Conservation (phyloP, 2,329 filamentous ascomycete genomes). For the Orbilia quercus region DNA sequence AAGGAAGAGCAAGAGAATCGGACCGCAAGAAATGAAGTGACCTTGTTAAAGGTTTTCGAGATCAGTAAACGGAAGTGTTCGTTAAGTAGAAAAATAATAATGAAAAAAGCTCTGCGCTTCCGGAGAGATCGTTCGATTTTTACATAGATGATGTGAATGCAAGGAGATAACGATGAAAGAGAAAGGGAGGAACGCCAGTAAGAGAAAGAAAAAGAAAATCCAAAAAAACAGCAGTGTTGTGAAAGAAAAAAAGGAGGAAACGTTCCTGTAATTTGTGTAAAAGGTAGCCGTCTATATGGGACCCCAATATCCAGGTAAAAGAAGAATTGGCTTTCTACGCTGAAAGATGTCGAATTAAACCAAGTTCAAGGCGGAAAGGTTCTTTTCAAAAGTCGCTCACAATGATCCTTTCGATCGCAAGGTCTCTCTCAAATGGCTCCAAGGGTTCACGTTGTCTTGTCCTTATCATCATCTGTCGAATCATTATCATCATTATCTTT, state of each 20-base stretch:
- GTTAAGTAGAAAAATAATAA: conserved; percentile 15
- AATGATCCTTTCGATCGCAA: conserved; percentile 48
- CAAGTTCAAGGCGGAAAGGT: conserved; percentile 37
- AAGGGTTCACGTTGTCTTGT: conserved; percentile 55
- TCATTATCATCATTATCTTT: conserved; percentile 42
- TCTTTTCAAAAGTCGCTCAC: conserved; percentile 51
- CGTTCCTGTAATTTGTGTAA: conserved; percentile 32
- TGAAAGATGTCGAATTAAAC: conserved; percentile 48
- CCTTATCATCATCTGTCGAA: conserved; percentile 30
- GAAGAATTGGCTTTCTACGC: conserved; percentile 40
- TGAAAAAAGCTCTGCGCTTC: conserved; percentile 38
- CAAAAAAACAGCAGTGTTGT: conserved; percentile 13
- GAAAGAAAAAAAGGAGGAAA: conserved; percentile 37
- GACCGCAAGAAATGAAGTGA: conserved; percentile 2
- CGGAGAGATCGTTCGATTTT: conserved; percentile 37
- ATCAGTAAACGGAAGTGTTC: conserved; percentile 36
- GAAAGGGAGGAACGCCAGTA: conserved; percentile 31
- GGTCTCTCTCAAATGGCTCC: conserved; percentile 49
- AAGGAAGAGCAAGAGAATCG: conserved; percentile 2
- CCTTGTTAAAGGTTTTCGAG: conserved; percentile 7
- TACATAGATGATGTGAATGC: conserved; percentile 28
- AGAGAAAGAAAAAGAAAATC: conserved; percentile 17
- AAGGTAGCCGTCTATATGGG: conserved; percentile 49
- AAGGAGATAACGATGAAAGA: conserved; percentile 25
- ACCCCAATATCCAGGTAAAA: conserved; percentile 53